Conservation (phyloP, 1,139 yeast species). For the Hyphopichia pseudoburtonii region DNA sequence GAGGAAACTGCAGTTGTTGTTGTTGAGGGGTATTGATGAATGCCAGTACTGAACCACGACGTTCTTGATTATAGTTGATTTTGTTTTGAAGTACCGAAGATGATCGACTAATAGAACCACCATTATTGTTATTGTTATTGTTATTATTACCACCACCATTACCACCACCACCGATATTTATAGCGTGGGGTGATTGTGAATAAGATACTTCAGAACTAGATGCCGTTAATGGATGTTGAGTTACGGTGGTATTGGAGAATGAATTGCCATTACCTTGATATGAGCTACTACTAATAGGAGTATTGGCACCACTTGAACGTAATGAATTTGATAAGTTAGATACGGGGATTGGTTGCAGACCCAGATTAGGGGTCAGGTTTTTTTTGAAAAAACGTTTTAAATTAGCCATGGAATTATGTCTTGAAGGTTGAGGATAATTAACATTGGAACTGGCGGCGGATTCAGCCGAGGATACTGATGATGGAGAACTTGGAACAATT, state of each 20-base stretch:
- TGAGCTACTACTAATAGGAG: constrained; percentile 15
- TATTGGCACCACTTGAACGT: constrained; percentile 27
- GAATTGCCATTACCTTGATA: constrained; percentile 15
- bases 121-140: background rate
- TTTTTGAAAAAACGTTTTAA: constrained; percentile 62
- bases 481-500: constrained; percentile 34
- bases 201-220: constrained; percentile 32
- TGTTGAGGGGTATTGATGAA: constrained; percentile 16
- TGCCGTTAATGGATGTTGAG: constrained; percentile 25
- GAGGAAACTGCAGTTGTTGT: constrained; percentile 57
- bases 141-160: background rate
- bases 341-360: constrained; percentile 24
- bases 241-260: constrained; percentile 5
- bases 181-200: constrained; percentile 30
- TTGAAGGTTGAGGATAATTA: constrained; percentile 22
- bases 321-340: constrained; percentile 44
- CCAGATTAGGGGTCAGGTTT: constrained; percentile 16
- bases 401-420: constrained; percentile 77
- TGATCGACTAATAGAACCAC: constrained; percentile 27
- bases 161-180: constrained; percentile 13
- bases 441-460: constrained; percentile 25
- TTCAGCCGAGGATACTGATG: constrained; percentile 40
- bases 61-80: constrained; percentile 32
- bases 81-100: constrained; percentile 30
- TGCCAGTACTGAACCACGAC: constrained; percentile 40